Percentiles rank a stretch among this genome's conserved stretches.
phyloP scores from a whole-genome alignment of 495 filamentous ascomycete genomes.

The Neurospora sp. region DNA sequence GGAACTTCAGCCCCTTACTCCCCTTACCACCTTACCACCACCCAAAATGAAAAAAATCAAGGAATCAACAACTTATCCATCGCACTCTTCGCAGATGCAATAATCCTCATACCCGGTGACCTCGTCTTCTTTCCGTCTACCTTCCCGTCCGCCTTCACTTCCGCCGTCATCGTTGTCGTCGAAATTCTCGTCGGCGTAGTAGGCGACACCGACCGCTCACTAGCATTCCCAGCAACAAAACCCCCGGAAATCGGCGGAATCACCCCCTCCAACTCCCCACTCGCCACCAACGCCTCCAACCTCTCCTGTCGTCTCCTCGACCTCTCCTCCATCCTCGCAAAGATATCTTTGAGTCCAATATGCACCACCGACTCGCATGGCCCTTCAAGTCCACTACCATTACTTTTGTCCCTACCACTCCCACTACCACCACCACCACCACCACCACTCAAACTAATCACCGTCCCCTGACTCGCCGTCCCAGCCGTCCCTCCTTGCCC shows the following conservation, averaged over 20 bases:
- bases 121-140: slow-evolving; percentile 5
- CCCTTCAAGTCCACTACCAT: background rate
- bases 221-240: background rate
- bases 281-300: slow-evolving; percentile 25
- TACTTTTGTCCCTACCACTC: background rate
- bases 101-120: slow-evolving; percentile 35
- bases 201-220: background rate
- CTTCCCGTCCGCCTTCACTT: background rate
- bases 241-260: background rate
- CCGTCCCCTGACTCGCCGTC: background rate
- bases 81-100: slow-evolving; percentile 38
- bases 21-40: background rate
- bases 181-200: background rate
- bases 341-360: slow-evolving; percentile 41
- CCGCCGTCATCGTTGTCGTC: background rate
- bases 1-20: background rate
- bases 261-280: slow-evolving; percentile 8
- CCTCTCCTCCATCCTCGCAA: slow-evolving; percentile 39
- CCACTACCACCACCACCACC: background rate
- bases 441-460: background rate
- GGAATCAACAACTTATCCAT: slow-evolving; percentile 41
- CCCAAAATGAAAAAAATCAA: slow-evolving; percentile 5
- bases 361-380: slow-evolving; percentile 2
- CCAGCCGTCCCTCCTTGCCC: slow-evolving; percentile 22
- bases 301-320: slow-evolving; percentile 28